Conservation (phyloP, 1,139 yeast genomes). For the Blastobotrys illinoisensis region DNA sequence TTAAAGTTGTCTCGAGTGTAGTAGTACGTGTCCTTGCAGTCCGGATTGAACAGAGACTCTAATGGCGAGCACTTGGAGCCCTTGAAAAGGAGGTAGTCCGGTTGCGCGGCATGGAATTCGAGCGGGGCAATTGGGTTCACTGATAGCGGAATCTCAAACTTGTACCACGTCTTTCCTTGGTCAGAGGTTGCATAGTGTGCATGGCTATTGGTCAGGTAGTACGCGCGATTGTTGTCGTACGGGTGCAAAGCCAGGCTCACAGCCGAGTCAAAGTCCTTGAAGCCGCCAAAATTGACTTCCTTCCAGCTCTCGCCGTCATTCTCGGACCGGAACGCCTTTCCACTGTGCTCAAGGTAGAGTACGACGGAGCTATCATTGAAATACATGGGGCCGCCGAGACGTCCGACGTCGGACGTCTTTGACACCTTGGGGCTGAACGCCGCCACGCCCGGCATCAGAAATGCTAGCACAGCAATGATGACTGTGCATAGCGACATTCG, state of each 20-base stretch:
- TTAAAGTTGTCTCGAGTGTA: conserved; percentile 53
- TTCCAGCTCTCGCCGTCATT: conserved; percentile 59
- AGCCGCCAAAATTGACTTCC: conserved; percentile 29
- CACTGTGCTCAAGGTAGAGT: conserved; percentile 35
- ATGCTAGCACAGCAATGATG: not conserved
- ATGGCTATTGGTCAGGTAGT: conserved; percentile 38
- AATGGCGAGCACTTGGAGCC: conserved; percentile 36
- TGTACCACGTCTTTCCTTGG: conserved; percentile 53
- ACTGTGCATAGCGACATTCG: not conserved
- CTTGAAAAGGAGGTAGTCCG: conserved; percentile 40
- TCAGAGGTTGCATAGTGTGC: conserved; percentile 51
- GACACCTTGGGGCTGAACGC: conserved; percentile 9
- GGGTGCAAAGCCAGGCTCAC: conserved; percentile 41
- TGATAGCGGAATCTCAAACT: conserved; percentile 33
- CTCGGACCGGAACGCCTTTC: conserved; percentile 40
- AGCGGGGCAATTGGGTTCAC: conserved; percentile 27
- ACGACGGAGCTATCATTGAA: conserved; percentile 29
- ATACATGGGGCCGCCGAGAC: conserved; percentile 35
- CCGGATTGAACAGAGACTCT: conserved; percentile 21
- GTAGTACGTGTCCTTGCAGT: conserved; percentile 39
- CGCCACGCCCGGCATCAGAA: conserved; percentile 1
- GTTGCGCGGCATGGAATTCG: conserved; percentile 40
- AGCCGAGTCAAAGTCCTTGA: conserved; percentile 26
- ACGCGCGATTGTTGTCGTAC: conserved; percentile 44
- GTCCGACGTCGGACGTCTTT: conserved; percentile 1